phyloP scores from a whole-genome alignment of 2,329 filamentous ascomycete species.

The Monosporascus ibericus region DNA sequence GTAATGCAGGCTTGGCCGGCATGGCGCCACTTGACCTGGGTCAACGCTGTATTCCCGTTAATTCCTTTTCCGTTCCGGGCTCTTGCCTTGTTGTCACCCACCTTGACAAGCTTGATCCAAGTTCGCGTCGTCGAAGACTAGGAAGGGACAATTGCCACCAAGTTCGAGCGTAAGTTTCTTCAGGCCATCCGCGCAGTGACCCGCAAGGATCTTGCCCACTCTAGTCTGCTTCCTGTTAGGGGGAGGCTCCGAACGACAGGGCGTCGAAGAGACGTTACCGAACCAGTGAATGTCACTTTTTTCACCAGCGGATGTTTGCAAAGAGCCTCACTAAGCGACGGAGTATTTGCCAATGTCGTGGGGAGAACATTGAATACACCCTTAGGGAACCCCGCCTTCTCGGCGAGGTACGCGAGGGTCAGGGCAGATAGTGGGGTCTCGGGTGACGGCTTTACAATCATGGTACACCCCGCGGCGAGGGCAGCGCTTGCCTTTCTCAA shows the following conservation, averaged over 20 bases:
- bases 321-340: constrained; percentile 37
- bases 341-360: constrained; percentile 38
- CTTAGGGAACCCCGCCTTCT: constrained; percentile 67
- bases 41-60: constrained; percentile 15
- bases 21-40: constrained; percentile 38
- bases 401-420: constrained; percentile 47
- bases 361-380: constrained; percentile 57
- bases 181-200: constrained; percentile 55
- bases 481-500: constrained; percentile 62
- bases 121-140: constrained; percentile 64
- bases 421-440: constrained; percentile 57
- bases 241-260: background rate
- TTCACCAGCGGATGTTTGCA: constrained; percentile 39
- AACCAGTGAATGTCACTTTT: constrained; percentile 73
- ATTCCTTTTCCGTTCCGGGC: background rate
- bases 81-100: constrained; percentile 3
- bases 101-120: constrained; percentile 53
- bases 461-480: constrained; percentile 65
- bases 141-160: constrained; percentile 63
- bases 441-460: constrained; percentile 67
- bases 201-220: constrained; percentile 62
- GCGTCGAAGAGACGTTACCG: constrained; percentile 11
- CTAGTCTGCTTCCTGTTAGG: constrained; percentile 41
- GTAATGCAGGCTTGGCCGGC: constrained; percentile 61
- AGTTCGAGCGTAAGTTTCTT: constrained; percentile 68